Conservation (phyloP, 2,329 filamentous ascomycete species). For the Scopulariopsis brevicaulis region DNA sequence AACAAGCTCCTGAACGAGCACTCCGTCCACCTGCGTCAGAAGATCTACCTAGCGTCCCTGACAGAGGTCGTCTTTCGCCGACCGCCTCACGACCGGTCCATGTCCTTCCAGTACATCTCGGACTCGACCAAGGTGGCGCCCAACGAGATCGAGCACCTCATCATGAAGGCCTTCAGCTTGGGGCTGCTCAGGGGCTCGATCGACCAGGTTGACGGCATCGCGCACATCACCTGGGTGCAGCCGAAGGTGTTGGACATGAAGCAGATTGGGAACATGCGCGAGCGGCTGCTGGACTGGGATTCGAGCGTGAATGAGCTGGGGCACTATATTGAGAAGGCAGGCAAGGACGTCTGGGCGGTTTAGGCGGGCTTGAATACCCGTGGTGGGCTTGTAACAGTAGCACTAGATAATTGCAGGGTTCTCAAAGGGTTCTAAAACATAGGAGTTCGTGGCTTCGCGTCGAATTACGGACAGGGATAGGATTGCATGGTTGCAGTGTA, state of each 20-base stretch:
- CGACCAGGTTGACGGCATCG: constrained; percentile 89
- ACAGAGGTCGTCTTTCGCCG: constrained; percentile 95
- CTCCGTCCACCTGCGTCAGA: constrained; percentile 79
- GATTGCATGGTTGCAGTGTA: neutral
- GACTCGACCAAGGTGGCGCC: constrained; percentile 85
- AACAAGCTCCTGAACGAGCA: constrained; percentile 72
- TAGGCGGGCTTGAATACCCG: neutral
- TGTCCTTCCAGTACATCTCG: constrained; percentile 82
- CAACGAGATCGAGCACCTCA: constrained; percentile 91
- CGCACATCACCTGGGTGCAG: constrained; percentile 97
- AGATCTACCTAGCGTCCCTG: constrained; percentile 92
- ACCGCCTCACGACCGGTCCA: constrained; percentile 87
- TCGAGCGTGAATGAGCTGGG: constrained; percentile 90
- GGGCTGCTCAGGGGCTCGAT: constrained; percentile 85
- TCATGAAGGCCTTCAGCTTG: constrained; percentile 98
- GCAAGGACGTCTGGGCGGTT: constrained; percentile 92
- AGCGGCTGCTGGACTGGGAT: constrained; percentile 86
- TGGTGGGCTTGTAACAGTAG: neutral
- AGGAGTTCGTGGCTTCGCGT: neutral
- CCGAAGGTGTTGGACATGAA: constrained; percentile 93
- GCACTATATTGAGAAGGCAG: constrained; percentile 91
- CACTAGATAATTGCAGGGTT: neutral
- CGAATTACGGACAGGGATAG: neutral
- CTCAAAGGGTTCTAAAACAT: neutral
- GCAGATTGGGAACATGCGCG: constrained; percentile 89